Base-by-base conservation (phyloP, 148 eudicot species). In the Cornus suecica region DNA sequence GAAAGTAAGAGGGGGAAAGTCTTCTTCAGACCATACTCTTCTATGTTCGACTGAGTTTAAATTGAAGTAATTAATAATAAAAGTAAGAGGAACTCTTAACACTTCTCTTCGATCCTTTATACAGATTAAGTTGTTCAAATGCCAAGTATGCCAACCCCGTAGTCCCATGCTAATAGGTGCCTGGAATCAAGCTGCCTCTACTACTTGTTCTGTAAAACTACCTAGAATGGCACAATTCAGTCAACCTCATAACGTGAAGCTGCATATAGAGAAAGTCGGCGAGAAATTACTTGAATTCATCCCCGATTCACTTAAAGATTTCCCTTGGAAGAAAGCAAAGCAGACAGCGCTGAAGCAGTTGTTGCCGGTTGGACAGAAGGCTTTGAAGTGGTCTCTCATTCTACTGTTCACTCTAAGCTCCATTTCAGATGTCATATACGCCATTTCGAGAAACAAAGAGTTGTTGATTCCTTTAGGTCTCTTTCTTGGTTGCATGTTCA, bases 391-490 rank as follows among this genome's bases (percentile, higher is more conserved):
- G 88, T 83, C 77, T 41, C 84, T 84, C 41, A 28, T 83, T 45
- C 83, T 77, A 3, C 65, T 78, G 72, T 83, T 78, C 68, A 42
- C 37, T 62, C 74, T 73, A 31, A 81, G 87, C 76, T 81, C 75
- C 28, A 25, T 74, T 1, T 81, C 79, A 34, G 90, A 89, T 61
- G 48, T 80, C 58, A 5, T 76, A 60, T 80, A 58, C 61, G 51
- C 88, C n/a, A 78, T 86, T 25, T 83, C 88, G 31, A 78, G 77
- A 71, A 89, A 85, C 77, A 83, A 76, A 69, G 92, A 89, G 77
- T 76, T 86, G 70, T n/a, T 81, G 27, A 78, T 85, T 76, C 90
- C 90, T 8, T 69, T 86, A 29, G 92, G 90, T 71, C 88, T 89
- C 52, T 75, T 84, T 72, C 76, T 76, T 68, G 92, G 92, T 61